Evolutionary conservation across 1,284 basidiomycete genomes (phyloP).

Genomic region (Marasmius fiardii): DNA sequence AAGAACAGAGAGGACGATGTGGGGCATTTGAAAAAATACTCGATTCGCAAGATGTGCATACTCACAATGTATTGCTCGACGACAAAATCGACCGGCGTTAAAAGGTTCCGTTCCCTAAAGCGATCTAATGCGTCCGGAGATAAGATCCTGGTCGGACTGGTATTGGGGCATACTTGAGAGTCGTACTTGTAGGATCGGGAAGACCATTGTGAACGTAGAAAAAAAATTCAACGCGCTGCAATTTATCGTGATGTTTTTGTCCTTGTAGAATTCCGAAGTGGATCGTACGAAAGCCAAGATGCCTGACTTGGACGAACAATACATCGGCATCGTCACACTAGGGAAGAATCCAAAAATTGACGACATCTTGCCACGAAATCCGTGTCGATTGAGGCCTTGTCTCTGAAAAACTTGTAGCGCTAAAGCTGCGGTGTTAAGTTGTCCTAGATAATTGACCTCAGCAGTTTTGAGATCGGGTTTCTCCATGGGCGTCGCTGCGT

Average conservation of each 20-base stretch:
- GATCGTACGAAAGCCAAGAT: constrained; percentile 18
- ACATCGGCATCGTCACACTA: constrained; percentile 15
- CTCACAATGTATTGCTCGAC: constrained; percentile 18
- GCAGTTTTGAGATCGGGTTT: constrained; percentile 16
- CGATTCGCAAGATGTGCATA: too few species aligned
- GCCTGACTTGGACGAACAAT: constrained; percentile 18
- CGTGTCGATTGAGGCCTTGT: constrained; percentile 15
- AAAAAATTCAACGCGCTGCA: too few species aligned
- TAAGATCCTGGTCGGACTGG: constrained; percentile 14
- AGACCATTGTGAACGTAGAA: too few species aligned
- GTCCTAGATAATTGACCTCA: constrained; percentile 17
- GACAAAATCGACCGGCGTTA: constrained; percentile 13
- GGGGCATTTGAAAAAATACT: too few species aligned
- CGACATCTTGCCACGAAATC: constrained; percentile 19
- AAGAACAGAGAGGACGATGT: too few species aligned
- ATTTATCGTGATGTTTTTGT: constrained; percentile 18
- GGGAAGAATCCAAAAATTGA: constrained; percentile 17
- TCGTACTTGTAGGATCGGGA: neutral
- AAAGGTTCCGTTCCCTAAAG: constrained; percentile 15
- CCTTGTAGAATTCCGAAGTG: constrained; percentile 14
- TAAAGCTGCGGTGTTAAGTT: constrained; percentile 19
- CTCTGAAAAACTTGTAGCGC: constrained; percentile 20
- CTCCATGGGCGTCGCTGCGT: constrained; percentile 8
- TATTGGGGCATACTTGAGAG: constrained; percentile 14
- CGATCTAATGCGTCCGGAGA: constrained; percentile 12